Conservation (phyloP, 1,284 basidiomycete genomes). For the Leccinum fuscescens region DNA sequence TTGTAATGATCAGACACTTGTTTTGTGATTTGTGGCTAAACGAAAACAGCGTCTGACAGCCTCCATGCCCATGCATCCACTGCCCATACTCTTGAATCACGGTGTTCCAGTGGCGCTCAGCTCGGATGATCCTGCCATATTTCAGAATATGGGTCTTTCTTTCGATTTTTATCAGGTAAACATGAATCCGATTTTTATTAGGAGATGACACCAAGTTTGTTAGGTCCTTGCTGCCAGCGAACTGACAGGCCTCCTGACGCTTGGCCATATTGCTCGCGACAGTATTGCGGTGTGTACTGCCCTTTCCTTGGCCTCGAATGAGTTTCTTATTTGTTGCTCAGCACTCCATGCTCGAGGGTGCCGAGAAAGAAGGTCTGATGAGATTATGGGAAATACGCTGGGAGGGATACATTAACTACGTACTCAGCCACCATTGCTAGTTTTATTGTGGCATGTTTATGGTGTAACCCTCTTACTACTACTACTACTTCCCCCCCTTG, state of each 20-base stretch:
- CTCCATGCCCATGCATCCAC: constrained; percentile 73
- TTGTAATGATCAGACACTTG: constrained; percentile 41
- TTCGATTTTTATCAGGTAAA: constrained; percentile 69
- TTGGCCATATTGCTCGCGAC: constrained; percentile 60
- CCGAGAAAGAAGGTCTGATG: constrained; percentile 48
- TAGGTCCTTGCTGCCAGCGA: constrained; percentile 63
- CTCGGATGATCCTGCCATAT: constrained; percentile 75
- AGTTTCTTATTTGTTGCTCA: constrained; percentile 24
- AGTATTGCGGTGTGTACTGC: constrained; percentile 53
- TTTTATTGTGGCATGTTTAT: constrained; percentile 29
- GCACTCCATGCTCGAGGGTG: constrained; percentile 51
- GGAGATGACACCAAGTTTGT: not conserved
- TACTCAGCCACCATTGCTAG: not conserved
- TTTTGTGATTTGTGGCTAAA: not conserved
- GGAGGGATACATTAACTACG: constrained; percentile 42
- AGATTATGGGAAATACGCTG: constrained; percentile 53
- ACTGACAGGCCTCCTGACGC: constrained; percentile 56
- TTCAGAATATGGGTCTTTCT: constrained; percentile 73
- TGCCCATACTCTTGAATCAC: constrained; percentile 65
- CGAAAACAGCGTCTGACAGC: constrained; percentile 51
- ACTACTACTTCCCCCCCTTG: not conserved
- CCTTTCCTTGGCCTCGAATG: not conserved
- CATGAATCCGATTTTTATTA: not conserved
- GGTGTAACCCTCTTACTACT: constrained; percentile 5
- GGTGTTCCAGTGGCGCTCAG: constrained; percentile 67